These are phyloP conservation scores for Arabis alpina DNA, from an alignment of 345 rosid species.

Conservation along the genomic window DNA sequence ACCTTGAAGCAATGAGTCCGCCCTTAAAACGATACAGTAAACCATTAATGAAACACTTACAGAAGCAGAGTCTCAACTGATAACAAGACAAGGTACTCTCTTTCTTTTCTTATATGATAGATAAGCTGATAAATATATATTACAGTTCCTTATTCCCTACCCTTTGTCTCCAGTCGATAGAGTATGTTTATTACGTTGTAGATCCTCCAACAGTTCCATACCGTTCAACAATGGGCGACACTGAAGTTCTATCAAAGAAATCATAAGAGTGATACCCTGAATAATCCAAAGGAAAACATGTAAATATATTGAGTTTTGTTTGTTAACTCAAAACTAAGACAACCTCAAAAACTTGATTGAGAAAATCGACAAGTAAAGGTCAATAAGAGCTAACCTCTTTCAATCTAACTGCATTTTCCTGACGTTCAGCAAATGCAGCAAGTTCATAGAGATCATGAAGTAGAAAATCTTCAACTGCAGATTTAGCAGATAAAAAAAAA, in stretches of 20 bases:
- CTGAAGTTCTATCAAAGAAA: conserved; percentile 51
- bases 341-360: neutral
- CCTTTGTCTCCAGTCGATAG: conserved; percentile 67
- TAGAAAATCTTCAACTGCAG: conserved; percentile 64
- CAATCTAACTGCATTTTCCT: conserved; percentile 46
- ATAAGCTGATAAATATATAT: conserved; percentile 4
- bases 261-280: conserved; percentile 61
- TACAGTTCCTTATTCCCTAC: conserved; percentile 52
- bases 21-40: conserved; percentile 45
- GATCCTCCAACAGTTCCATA: conserved; percentile 61
- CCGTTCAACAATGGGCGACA: conserved; percentile 68
- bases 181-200: conserved; percentile 47
- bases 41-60: neutral
- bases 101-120: neutral
- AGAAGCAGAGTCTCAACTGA: conserved; percentile 10
- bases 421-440: conserved; percentile 53
- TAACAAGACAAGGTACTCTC: neutral
- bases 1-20: conserved; percentile 70
- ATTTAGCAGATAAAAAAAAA: neutral
- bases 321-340: neutral
- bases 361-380: neutral
- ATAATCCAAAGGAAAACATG: conserved; percentile 2
- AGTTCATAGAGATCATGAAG: conserved; percentile 56
- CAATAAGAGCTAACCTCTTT: conserved; percentile 50
- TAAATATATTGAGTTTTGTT: neutral